A percentile compares a stretch with the other conserved stretches of the same genome.
Conservation (phyloP, 2,329 filamentous ascomycete genomes). For the Rhexocercosporidium sp. region DNA sequence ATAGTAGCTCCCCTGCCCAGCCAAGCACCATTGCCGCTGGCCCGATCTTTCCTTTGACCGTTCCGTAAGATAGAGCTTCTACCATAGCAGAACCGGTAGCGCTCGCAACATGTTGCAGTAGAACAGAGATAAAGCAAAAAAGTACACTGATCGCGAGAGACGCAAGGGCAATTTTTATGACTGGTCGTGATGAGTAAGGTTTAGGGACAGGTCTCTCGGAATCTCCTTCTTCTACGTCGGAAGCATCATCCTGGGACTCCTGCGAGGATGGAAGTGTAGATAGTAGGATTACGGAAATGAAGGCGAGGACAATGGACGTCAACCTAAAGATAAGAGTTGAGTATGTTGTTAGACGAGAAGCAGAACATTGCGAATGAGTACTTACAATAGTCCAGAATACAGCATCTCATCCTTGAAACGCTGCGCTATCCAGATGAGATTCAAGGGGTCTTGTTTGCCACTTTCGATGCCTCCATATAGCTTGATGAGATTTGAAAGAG, state of each 20-base stretch:
- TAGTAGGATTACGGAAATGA: not conserved
- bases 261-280: not conserved
- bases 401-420: not conserved
- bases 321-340: not conserved
- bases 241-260: not conserved
- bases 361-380: too few species aligned
- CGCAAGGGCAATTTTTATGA: not conserved
- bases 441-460: not conserved
- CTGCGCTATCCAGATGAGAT: not conserved
- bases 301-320: not conserved
- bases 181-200: not conserved
- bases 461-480: not conserved
- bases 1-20: not conserved
- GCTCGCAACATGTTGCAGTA: not conserved
- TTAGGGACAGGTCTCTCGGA: not conserved
- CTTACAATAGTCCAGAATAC: not conserved
- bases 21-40: not conserved
- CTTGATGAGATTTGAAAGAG: not conserved
- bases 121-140: not conserved
- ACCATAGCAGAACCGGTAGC: not conserved
- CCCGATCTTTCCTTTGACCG: not conserved
- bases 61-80: not conserved
- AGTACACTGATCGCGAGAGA: not conserved
- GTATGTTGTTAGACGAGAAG: not conserved
- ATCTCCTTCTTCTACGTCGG: not conserved